Base-by-base conservation (phyloP, 768 basidiomycete species). In the Amanita rubescens region DNA sequence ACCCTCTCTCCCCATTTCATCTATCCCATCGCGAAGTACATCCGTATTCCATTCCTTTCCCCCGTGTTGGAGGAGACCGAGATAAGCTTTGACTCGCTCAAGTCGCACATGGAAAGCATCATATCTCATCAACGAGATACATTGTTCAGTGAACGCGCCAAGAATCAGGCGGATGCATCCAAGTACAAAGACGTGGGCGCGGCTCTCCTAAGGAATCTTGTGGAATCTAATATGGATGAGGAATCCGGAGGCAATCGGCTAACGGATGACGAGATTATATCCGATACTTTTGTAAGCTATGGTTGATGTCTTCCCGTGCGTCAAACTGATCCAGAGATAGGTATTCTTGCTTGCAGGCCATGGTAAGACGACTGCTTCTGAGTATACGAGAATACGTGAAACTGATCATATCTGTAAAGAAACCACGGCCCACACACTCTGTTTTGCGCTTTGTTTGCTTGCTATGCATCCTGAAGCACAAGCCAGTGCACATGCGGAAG, bases 381-480 rank as follows among this genome's bases (percentile, higher is more conserved):
- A n/a, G 27, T 38, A 9, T 17, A 27, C 12, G 19, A 6, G 10
- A 20, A 41, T 7, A 33, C 38, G 33, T 42, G 15, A 8, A 33
- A 38, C 20, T 42, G 25, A 34, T 9, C 41, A 30, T 22, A 2
- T 22, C 20, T 33, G 4, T n/a, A 0, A 51, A 79, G 77, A 79
- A 62, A 80, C 77, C 0, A 69, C 75, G 1, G 69, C 77, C 5
- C 72, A 78, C 55, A 65, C 75, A 0, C 64, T 78, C 3, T 65
- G 66, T 35, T 78, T 78, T 53, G 67, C 71, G 1, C 53, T 79
- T 12, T 64, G 60, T 0, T 64, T 77, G 10, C 62, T 82, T 7
- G 80, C 81, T 3, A 64, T 80, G 11, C 63, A 80, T 57, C 78
- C 79, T 2, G 75, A 75, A 0, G 66, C 67, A 30, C 81, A 82